A percentile compares a stretch with the other conserved stretches of the same genome.
These are phyloP conservation scores for Trametes gibbosa DNA, from an alignment of 768 basidiomycete species.

Conservation along the genomic window DNA sequence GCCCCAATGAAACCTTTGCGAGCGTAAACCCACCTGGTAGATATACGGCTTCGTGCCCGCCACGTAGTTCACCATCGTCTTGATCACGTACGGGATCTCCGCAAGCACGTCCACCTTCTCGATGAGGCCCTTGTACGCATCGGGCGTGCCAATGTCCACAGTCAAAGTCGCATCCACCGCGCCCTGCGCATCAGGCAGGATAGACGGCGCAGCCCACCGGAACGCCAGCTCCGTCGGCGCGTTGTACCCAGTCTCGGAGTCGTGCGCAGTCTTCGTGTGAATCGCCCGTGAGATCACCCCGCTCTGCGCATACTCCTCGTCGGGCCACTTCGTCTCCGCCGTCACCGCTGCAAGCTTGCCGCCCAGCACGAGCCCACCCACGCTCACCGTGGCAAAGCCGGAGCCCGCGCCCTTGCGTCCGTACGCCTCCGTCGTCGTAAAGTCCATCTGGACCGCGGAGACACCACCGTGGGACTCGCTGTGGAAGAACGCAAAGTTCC, in stretches of 20 bases:
- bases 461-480: slow-evolving; percentile 69
- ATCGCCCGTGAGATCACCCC: slow-evolving; percentile 61
- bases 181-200: slow-evolving; percentile 51
- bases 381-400: slow-evolving; percentile 79
- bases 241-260: slow-evolving; percentile 80
- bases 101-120: slow-evolving; percentile 95
- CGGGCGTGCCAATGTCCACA: slow-evolving; percentile 56
- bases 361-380: slow-evolving; percentile 81
- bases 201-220: slow-evolving; percentile 74
- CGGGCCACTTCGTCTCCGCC: slow-evolving; percentile 76
- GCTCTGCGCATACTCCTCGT: slow-evolving; percentile 46
- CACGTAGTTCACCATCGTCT: slow-evolving; percentile 90
- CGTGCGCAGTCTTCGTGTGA: slow-evolving; percentile 59
- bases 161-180: slow-evolving; percentile 53
- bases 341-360: slow-evolving; percentile 76
- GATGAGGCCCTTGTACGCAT: slow-evolving; percentile 69
- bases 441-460: slow-evolving; percentile 93
- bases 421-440: slow-evolving; percentile 77
- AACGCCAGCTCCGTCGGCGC: slow-evolving; percentile 68
- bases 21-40: slow-evolving; percentile 69
- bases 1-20: background rate
- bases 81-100: slow-evolving; percentile 90
- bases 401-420: slow-evolving; percentile 79
- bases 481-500: slow-evolving; percentile 97
- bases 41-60: slow-evolving; percentile 92